Evolutionary conservation across 2,329 filamentous ascomycete genomes (phyloP).

Genomic region (Macrophomina phaseolina): DNA sequence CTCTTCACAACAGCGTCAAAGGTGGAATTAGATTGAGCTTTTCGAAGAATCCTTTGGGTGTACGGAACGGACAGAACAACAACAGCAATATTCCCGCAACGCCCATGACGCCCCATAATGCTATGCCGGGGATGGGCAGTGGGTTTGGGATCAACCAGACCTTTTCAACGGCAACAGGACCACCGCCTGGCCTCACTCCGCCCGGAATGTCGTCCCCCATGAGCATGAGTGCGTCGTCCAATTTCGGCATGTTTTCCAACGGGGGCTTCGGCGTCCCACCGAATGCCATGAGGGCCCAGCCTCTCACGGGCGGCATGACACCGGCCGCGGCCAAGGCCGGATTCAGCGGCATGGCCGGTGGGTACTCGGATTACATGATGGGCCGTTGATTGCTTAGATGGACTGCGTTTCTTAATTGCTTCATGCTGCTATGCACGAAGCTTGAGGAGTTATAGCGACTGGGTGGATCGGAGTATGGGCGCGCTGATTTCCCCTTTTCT

Average conservation of each 20-base stretch:
- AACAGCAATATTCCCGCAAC: conserved; percentile 56
- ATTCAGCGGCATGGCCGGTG: conserved; percentile 36
- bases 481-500: conserved; percentile 34
- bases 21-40: conserved; percentile 95
- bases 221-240: conserved; percentile 38
- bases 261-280: conserved; percentile 42
- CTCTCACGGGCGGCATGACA: conserved; percentile 42
- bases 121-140: conserved; percentile 63
- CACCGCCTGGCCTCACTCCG: conserved; percentile 83
- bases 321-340: conserved; percentile 40
- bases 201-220: conserved; percentile 64
- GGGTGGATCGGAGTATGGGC: conserved; percentile 26
- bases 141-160: conserved; percentile 59
- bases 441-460: conserved; percentile 24
- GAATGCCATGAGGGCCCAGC: conserved; percentile 42
- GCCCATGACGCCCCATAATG: conserved; percentile 56
- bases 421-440: conserved; percentile 14
- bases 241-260: conserved; percentile 46
- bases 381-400: conserved; percentile 34
- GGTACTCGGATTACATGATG: conserved; percentile 49
- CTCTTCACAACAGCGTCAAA: conserved; percentile 88
- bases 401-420: conserved; percentile 7
- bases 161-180: conserved; percentile 73
- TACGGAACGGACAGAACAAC: conserved; percentile 75
- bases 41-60: conserved; percentile 94